Percentiles rank a stretch among this genome's conserved stretches.
Evolutionary conservation across 2,329 filamentous ascomycete genomes (phyloP).

Genomic region (Penicillium sp.): DNA sequence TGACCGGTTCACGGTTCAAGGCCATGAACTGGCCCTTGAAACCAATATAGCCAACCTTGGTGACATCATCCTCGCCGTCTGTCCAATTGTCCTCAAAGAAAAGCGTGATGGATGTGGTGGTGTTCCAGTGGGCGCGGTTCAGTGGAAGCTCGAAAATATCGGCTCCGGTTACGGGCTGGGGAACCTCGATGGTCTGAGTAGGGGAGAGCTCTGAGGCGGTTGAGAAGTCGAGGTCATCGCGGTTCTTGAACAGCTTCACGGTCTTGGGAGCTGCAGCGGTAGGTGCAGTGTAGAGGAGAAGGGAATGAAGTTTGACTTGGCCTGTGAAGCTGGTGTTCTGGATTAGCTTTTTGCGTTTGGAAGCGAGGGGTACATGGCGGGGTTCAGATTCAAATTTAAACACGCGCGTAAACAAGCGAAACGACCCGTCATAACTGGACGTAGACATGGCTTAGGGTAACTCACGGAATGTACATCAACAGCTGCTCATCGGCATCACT

Average conservation of each 20-base stretch:
- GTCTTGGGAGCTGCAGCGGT: conserved; percentile 72
- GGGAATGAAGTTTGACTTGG: conserved; percentile 86
- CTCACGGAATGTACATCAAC: conserved; percentile 86
- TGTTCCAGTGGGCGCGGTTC: conserved; percentile 83
- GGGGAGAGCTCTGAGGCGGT: conserved; percentile 67
- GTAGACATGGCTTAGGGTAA: background rate
- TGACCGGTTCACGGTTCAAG: conserved; percentile 75
- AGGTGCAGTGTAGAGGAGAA: conserved; percentile 77
- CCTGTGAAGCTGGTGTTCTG: conserved; percentile 70
- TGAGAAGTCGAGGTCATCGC: conserved; percentile 79
- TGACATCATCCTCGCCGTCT: conserved; percentile 75
- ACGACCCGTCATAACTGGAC: background rate
- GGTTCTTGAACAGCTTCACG: conserved; percentile 84
- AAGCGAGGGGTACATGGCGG: conserved; percentile 26
- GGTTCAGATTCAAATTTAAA: conserved; percentile 5
- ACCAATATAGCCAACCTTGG: conserved; percentile 75
- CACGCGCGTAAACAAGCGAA: background rate
- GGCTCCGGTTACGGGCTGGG: conserved; percentile 60
- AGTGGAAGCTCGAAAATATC: conserved; percentile 84
- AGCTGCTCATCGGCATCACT: conserved; percentile 91
- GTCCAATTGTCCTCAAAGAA: conserved; percentile 93
- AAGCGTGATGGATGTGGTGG: conserved; percentile 74
- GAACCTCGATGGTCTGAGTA: conserved; percentile 73
- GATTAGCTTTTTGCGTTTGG: conserved; percentile 9
- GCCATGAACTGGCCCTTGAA: conserved; percentile 95